phyloP scores from a whole-genome alignment of 495 filamentous ascomycete species.

The Penicillium cinerascens region DNA sequence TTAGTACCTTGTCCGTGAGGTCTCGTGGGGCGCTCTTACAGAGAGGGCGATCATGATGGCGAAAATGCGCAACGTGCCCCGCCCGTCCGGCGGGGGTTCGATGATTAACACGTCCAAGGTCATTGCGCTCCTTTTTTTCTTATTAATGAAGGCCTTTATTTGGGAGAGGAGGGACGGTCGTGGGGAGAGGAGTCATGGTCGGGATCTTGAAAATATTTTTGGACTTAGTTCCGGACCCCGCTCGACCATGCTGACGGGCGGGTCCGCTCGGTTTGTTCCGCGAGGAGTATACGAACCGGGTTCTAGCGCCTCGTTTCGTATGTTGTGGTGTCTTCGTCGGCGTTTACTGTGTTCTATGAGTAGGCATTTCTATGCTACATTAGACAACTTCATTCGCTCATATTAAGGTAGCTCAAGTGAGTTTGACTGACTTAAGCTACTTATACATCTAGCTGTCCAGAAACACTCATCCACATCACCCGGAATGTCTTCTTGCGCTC shows the following conservation, averaged over 20 bases:
- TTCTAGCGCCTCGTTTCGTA: background rate
- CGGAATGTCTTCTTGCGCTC: too few species aligned
- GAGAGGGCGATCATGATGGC: slow-evolving; percentile 27
- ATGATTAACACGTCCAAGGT: slow-evolving; percentile 17
- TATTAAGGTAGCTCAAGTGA: too few species aligned
- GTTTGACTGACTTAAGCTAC: too few species aligned
- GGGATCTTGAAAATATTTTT: background rate
- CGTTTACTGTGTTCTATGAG: background rate
- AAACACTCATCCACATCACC: too few species aligned
- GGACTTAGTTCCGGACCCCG: background rate
- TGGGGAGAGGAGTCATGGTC: background rate
- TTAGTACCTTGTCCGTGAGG: background rate
- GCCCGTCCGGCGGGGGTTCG: slow-evolving; percentile 7
- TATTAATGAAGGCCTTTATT: background rate
- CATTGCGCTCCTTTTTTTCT: background rate
- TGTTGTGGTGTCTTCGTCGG: background rate
- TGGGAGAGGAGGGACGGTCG: background rate
- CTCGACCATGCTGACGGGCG: background rate
- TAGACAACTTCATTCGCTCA: too few species aligned
- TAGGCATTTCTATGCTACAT: too few species aligned
- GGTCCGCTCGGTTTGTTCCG: background rate
- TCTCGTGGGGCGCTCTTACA: slow-evolving; percentile 10
- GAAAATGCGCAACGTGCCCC: slow-evolving; percentile 20
- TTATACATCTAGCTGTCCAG: too few species aligned
- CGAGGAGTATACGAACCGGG: background rate